These are phyloP conservation scores for Candida awuae DNA, from an alignment of 805 yeast genomes.

Conservation along the genomic window DNA sequence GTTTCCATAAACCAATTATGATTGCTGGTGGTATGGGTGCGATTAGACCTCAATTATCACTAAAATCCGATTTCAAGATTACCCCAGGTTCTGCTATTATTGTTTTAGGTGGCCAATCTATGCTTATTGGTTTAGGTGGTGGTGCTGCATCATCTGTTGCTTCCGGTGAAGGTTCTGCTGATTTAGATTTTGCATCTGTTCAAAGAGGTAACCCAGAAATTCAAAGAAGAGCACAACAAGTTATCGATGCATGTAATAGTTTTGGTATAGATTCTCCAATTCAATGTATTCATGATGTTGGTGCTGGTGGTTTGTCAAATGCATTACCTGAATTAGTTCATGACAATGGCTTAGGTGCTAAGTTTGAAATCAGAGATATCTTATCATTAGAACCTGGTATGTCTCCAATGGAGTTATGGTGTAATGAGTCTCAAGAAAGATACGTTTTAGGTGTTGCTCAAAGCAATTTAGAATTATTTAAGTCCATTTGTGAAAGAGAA, in stretches of 20 bases:
- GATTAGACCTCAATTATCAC: conserved; percentile 84
- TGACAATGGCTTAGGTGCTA: conserved; percentile 93
- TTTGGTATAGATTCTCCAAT: conserved; percentile 70
- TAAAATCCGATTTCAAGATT: conserved; percentile 70
- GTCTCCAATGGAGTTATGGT: conserved; percentile 99
- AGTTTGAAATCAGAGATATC: conserved; percentile 82
- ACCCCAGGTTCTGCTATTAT: conserved; percentile 88
- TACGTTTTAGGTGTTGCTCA: conserved; percentile 90
- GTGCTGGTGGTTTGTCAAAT: conserved; percentile 98
- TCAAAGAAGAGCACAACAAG: conserved; percentile 98
- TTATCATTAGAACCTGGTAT: conserved; percentile 91
- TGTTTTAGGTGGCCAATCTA: conserved; percentile 95
- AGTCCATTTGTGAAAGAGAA: conserved; percentile 83
- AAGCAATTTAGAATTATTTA: conserved; percentile 62
- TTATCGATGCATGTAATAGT: conserved; percentile 87
- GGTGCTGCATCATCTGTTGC: conserved; percentile 98
- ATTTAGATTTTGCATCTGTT: conserved; percentile 94
- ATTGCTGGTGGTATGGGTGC: conserved; percentile 99
- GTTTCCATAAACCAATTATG: conserved; percentile 99
- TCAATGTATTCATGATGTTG: conserved; percentile 96
- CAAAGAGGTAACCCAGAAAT: conserved; percentile 99
- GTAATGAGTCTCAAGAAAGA: conserved; percentile 98
- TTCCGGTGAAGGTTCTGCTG: conserved; percentile 96
- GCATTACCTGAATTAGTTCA: conserved; percentile 97
- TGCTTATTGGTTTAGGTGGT: conserved; percentile 98